Percentiles rank a stretch among this genome's conserved stretches.
phyloP scores from a whole-genome alignment of 75 land plant species.

The Cunninghamia lanceolata region DNA sequence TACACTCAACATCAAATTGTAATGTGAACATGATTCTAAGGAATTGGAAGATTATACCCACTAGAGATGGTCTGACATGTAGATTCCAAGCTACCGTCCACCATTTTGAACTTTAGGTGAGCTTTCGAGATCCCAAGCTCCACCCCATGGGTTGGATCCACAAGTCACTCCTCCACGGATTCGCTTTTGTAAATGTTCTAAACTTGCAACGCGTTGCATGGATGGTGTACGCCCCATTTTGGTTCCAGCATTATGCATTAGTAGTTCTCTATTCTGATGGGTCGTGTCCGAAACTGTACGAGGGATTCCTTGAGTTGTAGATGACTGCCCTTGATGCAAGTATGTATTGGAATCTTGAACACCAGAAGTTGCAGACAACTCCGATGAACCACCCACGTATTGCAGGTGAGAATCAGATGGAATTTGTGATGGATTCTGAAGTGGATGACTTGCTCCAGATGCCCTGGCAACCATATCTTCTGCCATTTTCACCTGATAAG shows the following conservation, averaged over 20 bases:
- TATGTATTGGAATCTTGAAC: neutral
- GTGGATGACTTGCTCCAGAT: constrained; percentile 1
- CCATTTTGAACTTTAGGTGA: constrained; percentile 1
- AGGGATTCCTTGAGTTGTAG: constrained; percentile 6
- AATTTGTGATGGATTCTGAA: constrained; percentile 1
- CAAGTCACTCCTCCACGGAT: constrained; percentile 36
- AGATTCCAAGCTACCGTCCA: constrained; percentile 1
- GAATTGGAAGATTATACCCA: neutral
- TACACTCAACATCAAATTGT: neutral
- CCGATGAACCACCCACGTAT: constrained; percentile 6
- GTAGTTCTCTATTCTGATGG: neutral
- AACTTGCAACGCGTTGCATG: constrained; percentile 59
- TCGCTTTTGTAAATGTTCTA: constrained; percentile 53
- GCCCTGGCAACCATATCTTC: constrained; percentile 67
- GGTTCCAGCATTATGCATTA: constrained; percentile 10
- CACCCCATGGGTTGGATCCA: constrained; percentile 11
- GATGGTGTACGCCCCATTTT: constrained; percentile 61
- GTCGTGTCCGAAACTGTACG: neutral
- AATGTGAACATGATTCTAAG: neutral
- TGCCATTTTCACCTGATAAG: constrained; percentile 94
- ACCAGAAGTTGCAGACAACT: constrained; percentile 5
- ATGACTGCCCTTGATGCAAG: constrained; percentile 1
- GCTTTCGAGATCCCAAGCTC: constrained; percentile 7
- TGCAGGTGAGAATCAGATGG: neutral
- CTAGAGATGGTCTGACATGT: neutral